A percentile compares a stretch with the other conserved stretches of the same genome.
Conservation (phyloP, 495 filamentous ascomycete species). For the Acidiella bohemica region DNA sequence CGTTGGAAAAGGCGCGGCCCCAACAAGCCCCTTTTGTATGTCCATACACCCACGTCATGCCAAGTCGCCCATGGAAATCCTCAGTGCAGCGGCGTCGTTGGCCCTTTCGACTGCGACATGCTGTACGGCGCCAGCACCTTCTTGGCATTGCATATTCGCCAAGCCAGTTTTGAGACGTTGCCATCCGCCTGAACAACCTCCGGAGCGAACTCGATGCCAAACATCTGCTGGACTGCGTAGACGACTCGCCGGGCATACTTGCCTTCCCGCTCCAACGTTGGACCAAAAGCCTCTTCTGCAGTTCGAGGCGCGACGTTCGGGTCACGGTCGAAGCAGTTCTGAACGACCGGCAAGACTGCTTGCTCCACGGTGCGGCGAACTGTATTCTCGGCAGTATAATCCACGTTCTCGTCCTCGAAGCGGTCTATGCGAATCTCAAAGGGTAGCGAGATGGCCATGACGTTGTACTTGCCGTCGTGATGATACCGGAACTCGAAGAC, state of each 20-base stretch:
- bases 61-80: too few species aligned
- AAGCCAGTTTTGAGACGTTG: conserved; percentile 77
- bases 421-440: conserved; percentile 77
- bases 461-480: conserved; percentile 83
- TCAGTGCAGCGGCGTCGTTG: conserved; percentile 38
- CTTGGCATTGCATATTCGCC: conserved; percentile 92
- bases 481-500: conserved; percentile 96
- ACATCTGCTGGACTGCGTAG: conserved; percentile 94
- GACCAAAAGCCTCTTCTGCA: conserved; percentile 69
- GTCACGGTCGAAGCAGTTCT: conserved; percentile 85
- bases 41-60: too few species aligned
- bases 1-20: too few species aligned
- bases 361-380: conserved; percentile 47
- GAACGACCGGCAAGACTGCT: conserved; percentile 65
- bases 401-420: conserved; percentile 54
- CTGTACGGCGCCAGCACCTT: conserved; percentile 70
- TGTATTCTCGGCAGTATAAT: conserved; percentile 33
- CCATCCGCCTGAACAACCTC: conserved; percentile 90
- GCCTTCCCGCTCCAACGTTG: conserved; percentile 65
- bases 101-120: conserved; percentile 46
- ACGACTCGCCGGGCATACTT: conserved; percentile 83
- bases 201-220: conserved; percentile 88
- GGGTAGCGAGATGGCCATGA: conserved; percentile 89
- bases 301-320: conserved; percentile 79
- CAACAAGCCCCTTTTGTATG: too few species aligned